Percentiles rank a stretch among this genome's conserved stretches.
These are phyloP conservation scores for Endoconidiophora laricicola DNA, from an alignment of 2,329 filamentous ascomycete genomes.

Conservation along the genomic window DNA sequence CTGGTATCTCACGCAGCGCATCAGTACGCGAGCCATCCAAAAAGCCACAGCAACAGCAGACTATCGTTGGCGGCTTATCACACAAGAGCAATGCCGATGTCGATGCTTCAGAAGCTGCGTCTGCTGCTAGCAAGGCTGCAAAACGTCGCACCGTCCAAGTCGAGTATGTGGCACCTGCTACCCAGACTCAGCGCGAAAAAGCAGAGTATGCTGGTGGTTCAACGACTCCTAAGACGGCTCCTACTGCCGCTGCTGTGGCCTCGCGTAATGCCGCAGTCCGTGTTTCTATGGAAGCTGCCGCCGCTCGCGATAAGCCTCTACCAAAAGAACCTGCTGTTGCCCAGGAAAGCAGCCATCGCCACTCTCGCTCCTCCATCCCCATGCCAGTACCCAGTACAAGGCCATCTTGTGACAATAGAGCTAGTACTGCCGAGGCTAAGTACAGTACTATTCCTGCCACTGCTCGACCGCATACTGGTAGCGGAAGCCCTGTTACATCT, in stretches of 20 bases:
- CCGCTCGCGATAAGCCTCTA: constrained; percentile 36
- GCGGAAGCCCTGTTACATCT: constrained; percentile 43
- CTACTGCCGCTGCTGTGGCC: constrained; percentile 30
- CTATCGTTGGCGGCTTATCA: constrained; percentile 43
- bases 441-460: constrained; percentile 20
- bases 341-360: constrained; percentile 16
- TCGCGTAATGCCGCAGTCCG: constrained; percentile 29
- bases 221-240: constrained; percentile 23
- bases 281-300: constrained; percentile 30
- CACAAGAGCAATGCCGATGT: constrained; percentile 58
- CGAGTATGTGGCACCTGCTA: constrained; percentile 87
- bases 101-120: constrained; percentile 34
- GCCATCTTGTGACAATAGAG: constrained; percentile 26
- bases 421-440: constrained; percentile 27
- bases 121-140: constrained; percentile 53
- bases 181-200: constrained; percentile 61
- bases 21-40: constrained; percentile 82
- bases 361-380: constrained; percentile 12
- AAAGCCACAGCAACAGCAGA: constrained; percentile 27
- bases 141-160: constrained; percentile 93
- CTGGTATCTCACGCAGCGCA: constrained; percentile 61
- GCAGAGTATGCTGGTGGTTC: constrained; percentile 17
- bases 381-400: neutral
- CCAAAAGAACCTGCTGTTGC: constrained; percentile 32
- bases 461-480: constrained; percentile 60